Conservation (phyloP, 2,329 filamentous ascomycete genomes). For the Rutstroemia sydowiana region DNA sequence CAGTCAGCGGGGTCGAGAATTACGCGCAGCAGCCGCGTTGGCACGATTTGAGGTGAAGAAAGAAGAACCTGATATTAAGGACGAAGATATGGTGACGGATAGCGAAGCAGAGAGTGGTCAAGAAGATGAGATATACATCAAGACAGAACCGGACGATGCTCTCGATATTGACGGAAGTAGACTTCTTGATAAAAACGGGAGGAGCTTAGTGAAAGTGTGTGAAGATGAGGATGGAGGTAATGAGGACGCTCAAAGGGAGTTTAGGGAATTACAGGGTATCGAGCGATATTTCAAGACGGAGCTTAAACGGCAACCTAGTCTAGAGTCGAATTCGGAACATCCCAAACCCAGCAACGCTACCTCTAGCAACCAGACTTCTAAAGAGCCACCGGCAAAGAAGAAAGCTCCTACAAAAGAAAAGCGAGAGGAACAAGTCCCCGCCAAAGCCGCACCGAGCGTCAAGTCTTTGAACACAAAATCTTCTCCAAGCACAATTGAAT, state of each 20-base stretch:
- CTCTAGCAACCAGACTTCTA: not conserved
- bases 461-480: no score
- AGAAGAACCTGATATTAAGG: conserved; percentile 32
- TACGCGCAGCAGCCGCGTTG: conserved; percentile 53
- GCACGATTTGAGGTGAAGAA: conserved; percentile 44
- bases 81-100: conserved; percentile 34
- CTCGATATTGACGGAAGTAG: conserved; percentile 57
- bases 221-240: conserved; percentile 57
- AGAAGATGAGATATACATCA: conserved; percentile 40
- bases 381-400: not conserved
- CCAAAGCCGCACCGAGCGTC: no score
- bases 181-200: conserved; percentile 59
- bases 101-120: conserved; percentile 40
- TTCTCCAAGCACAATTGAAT: not conserved
- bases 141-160: conserved; percentile 42
- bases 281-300: conserved; percentile 7
- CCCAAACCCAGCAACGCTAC: not conserved
- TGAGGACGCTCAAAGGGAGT: conserved; percentile 51
- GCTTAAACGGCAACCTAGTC: not conserved
- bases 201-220: conserved; percentile 66
- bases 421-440: no score
- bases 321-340: not conserved
- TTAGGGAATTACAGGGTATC: conserved; percentile 56
- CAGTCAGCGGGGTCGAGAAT: conserved; percentile 50
- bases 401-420: not conserved